Percentiles rank a stretch among this genome's conserved stretches.
Conservation (phyloP, 1,139 yeast genomes). For the Wickerhamomyces sp. region DNA sequence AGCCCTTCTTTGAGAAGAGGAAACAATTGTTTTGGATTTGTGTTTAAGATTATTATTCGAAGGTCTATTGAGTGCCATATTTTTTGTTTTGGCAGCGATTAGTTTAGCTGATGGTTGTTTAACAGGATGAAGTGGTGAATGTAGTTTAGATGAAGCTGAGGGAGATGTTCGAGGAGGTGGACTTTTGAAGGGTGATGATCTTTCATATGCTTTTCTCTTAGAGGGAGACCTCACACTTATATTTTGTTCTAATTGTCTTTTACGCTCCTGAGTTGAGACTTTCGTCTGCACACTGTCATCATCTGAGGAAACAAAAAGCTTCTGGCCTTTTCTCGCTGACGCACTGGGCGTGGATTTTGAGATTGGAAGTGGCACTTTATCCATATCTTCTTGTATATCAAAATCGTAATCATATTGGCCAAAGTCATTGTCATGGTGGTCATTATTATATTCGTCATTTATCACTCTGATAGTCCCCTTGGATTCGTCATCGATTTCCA, state of each 20-base stretch:
- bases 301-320: constrained; percentile 13
- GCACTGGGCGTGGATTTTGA: constrained; percentile 4
- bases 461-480: constrained; percentile 14
- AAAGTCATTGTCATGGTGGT: constrained; percentile 1
- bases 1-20: background rate
- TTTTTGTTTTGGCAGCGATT: constrained; percentile 11
- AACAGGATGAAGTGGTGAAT: constrained; percentile 18
- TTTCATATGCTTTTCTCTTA: constrained; percentile 4
- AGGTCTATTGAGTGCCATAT: constrained; percentile 5
- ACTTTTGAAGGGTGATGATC: constrained; percentile 4
- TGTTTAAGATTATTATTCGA: background rate
- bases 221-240: constrained; percentile 17
- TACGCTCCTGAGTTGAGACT: constrained; percentile 14
- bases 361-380: constrained; percentile 5
- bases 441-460: constrained; percentile 2
- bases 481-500: constrained; percentile 20
- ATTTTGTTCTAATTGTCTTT: constrained; percentile 18
- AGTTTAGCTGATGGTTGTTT: constrained; percentile 1
- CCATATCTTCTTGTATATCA: constrained; percentile 4
- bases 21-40: background rate
- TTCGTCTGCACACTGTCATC: constrained; percentile 6
- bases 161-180: constrained; percentile 12
- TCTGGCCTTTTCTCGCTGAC: constrained; percentile 9
- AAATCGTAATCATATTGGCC: constrained; percentile 4
- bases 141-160: constrained; percentile 13